Conservation (phyloP, 2,329 filamentous ascomycete species). For the Cercospora zeina region DNA sequence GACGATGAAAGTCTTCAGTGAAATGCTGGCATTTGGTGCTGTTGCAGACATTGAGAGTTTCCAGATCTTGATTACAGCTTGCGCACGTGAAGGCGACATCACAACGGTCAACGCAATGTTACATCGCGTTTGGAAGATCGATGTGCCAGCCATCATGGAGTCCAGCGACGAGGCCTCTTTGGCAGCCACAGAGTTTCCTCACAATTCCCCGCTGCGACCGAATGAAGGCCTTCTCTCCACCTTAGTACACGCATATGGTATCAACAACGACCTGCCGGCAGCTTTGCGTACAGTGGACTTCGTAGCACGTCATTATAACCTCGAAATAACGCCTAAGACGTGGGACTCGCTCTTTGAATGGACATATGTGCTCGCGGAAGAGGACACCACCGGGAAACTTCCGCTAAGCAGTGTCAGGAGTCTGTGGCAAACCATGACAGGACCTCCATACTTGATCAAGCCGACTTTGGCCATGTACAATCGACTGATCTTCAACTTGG, state of each 20-base stretch:
- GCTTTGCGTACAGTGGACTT: slow-evolving; percentile 63
- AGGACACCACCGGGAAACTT: slow-evolving; percentile 42
- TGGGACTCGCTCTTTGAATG: slow-evolving; percentile 70
- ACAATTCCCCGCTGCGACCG: slow-evolving; percentile 59
- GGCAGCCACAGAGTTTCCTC: slow-evolving; percentile 44
- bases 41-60: slow-evolving; percentile 56
- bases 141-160: slow-evolving; percentile 47
- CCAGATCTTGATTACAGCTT: slow-evolving; percentile 55
- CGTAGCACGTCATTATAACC: slow-evolving; percentile 59
- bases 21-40: slow-evolving; percentile 51
- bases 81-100: slow-evolving; percentile 55
- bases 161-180: slow-evolving; percentile 38
- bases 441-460: slow-evolving; percentile 56
- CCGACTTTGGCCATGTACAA: slow-evolving; percentile 61
- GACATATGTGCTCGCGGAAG: slow-evolving; percentile 55
- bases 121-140: slow-evolving; percentile 56
- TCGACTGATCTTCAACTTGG: slow-evolving; percentile 36
- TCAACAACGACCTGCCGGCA: slow-evolving; percentile 61
- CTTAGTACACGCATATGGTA: slow-evolving; percentile 68
- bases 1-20: slow-evolving; percentile 46
- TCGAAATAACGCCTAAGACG: slow-evolving; percentile 58
- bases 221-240: slow-evolving; percentile 61
- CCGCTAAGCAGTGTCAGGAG: slow-evolving; percentile 49
- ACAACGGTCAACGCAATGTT: slow-evolving; percentile 51
- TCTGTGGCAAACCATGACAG: slow-evolving; percentile 62